Evolutionary conservation across 306 rosid genomes (phyloP), one percentile per base, ranked within the genome.

Genomic region (Geum urbanum): DNA sequence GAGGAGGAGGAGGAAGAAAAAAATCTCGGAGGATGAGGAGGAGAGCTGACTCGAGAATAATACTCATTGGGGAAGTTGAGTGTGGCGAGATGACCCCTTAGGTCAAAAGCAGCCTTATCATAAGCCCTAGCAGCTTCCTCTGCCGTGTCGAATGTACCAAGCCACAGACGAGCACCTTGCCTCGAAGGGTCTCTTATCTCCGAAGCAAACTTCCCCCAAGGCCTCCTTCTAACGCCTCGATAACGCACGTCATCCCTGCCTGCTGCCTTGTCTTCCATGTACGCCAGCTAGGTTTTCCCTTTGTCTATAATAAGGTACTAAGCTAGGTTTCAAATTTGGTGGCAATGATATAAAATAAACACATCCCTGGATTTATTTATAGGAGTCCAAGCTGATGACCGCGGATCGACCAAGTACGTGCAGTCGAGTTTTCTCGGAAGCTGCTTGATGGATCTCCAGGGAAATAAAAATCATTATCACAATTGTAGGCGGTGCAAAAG

Each of bases 161-260:
- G 72, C 94, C 96, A 90, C 51, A 66, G 52, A 71, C 94, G 80
- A n/a, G 94, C 85, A 39, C 94, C 94, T 65, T 86, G 91, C 81
- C 77, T 87, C 0, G 91, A 61, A 0, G 96, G 91, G 66, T 90
- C 96, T 59, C 96, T 78, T 57, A 90, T 90, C 83, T 87, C 95
- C n/a, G 96, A 83, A 8, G 94, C 96, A 2, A 82, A 90, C 82
- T 90, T 90, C 63, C 96, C 96, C 96, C 91, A 90, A 0, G 96
- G 96, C 81, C 96, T 58, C 75, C 88, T 58, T 22, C 96, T 41
- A 5, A 87, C 96, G 0, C 96, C 96, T 0, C 96, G 86, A 77
- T 71, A 90, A 32, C 79, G 74, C 43, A 76, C 86, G 48, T 83
- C 91, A 20, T 83, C 88, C 72, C 41, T 59, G 8, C 24, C 83